phyloP scores from a whole-genome alignment of 2,329 filamentous ascomycete species.

The Calonectria honghensis region DNA sequence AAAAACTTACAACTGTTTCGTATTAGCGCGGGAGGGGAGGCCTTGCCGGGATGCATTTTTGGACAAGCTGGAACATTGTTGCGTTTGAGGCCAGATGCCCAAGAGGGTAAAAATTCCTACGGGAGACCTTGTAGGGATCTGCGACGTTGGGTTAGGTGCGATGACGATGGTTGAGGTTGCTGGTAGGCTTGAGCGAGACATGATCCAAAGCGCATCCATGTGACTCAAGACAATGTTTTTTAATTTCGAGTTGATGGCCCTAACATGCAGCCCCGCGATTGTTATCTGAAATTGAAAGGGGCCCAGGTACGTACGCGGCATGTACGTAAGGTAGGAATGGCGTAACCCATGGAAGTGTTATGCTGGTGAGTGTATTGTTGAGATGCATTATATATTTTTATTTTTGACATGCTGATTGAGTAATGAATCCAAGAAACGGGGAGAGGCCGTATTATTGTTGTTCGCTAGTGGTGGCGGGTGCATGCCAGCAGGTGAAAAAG shows the following conservation, averaged over 20 bases:
- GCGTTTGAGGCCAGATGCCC: constrained; percentile 16
- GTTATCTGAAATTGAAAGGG: constrained; percentile 10
- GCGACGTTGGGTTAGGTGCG: constrained; percentile 15
- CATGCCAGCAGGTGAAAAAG: constrained; percentile 1
- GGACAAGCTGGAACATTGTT: constrained; percentile 23
- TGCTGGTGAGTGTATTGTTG: background rate
- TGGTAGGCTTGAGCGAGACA: constrained; percentile 15
- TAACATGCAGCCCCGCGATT: background rate
- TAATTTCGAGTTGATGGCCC: background rate
- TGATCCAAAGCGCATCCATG: constrained; percentile 29
- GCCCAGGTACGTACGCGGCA: constrained; percentile 1
- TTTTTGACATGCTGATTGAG: background rate
- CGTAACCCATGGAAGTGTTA: constrained; percentile 13
- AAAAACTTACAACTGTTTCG: constrained; percentile 42
- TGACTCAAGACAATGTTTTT: constrained; percentile 12
- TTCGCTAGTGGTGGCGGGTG: constrained; percentile 9
- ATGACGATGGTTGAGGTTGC: constrained; percentile 38
- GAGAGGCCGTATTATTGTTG: background rate
- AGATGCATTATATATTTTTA: background rate
- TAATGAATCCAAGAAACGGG: background rate
- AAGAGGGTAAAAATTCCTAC: constrained; percentile 21
- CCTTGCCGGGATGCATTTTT: constrained; percentile 33
- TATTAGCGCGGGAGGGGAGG: constrained; percentile 35
- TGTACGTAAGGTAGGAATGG: constrained; percentile 13
- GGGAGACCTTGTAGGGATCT: constrained; percentile 22